Percentiles rank a stretch among this genome's conserved stretches.
These are phyloP conservation scores for Epichloe hybrida DNA, from an alignment of 2,329 filamentous ascomycete species.

Conservation along the genomic window DNA sequence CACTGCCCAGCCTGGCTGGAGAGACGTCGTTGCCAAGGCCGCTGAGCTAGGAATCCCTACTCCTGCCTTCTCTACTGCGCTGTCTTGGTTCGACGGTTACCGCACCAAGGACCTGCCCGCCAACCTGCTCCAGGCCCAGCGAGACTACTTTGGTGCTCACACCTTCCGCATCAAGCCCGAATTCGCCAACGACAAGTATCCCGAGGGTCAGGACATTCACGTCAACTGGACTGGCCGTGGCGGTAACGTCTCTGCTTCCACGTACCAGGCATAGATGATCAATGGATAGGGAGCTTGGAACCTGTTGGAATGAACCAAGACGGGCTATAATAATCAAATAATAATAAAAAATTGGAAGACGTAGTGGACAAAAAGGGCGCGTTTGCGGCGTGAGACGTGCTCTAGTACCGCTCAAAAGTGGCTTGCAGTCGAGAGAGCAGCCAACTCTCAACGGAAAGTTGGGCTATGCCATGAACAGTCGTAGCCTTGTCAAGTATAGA, in stretches of 20 bases:
- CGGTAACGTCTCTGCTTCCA: slow-evolving; percentile 92
- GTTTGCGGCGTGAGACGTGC: neutral
- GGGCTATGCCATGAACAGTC: neutral
- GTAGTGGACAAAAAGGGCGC: neutral
- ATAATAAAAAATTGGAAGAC: neutral
- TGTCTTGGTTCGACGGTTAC: slow-evolving; percentile 98
- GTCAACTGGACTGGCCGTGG: slow-evolving; percentile 99
- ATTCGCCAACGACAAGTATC: slow-evolving; percentile 63
- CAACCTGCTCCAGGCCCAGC: slow-evolving; percentile 96
- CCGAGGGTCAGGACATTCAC: slow-evolving; percentile 78
- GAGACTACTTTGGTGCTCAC: slow-evolving; percentile 97
- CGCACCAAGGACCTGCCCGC: slow-evolving; percentile 92
- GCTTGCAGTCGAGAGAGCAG: neutral
- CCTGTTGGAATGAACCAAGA: neutral
- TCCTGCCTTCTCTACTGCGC: slow-evolving; percentile 89
- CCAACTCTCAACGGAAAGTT: neutral
- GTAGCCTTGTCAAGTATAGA: neutral
- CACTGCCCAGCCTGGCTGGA: slow-evolving; percentile 86
- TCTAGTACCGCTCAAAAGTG: neutral
- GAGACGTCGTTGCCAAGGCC: slow-evolving; percentile 80
- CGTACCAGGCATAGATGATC: slow-evolving; percentile 74
- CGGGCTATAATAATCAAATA: neutral
- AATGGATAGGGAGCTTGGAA: neutral
- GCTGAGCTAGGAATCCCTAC: slow-evolving; percentile 92
- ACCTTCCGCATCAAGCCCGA: slow-evolving; percentile 84